Evolutionary conservation across 2,329 filamentous ascomycete species (phyloP), one percentile per base, ranked within the genome.

Genomic region (Cladophialophora immunda): DNA sequence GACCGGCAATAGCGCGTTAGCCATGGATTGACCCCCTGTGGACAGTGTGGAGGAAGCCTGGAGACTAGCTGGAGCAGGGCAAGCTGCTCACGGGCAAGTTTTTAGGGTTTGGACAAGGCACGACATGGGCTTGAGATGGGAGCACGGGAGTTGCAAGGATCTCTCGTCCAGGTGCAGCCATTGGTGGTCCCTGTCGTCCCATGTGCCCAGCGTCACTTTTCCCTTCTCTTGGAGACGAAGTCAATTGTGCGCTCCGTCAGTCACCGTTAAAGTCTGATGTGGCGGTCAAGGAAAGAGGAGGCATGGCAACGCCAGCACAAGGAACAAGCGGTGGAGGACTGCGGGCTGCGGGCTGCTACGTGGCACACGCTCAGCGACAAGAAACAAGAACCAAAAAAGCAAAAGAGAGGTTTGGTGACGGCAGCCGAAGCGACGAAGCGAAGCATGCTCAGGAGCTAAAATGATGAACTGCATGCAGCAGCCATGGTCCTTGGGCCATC

Each of bases 1-100:
- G 50, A 17, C 55, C n/a, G 62, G 52, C 32, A 59, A 65, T 72
- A 72, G 71, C 67, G 70, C 56, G 64, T 61, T 25, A 25, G 45
- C 54, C 32, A 59, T 62, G 62, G 50, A 34, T 22, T 30, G n/a
- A 47, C n/a, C 45, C 45, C 29, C 32, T 29, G 38, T 22, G 38
- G 29, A 9, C 38, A 34, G 38, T 47, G 45, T 34, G 45, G 27
- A 34, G 52, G 45, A 52, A 29, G 56, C 38, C 6, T 38, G 47
- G 50, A 59, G 54, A 50, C 52, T 64, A 65, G 47, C 63, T 47
- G 34, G 62, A 70, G 47, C 50, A 41, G 32, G 56, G 7, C 53
- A 57, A 60, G 63, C 19, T 2, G 25, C 27, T 22, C 32, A 64
- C 53, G 38, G 34, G 32, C 13, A 55, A 32, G 32, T 11, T 55